A percentile compares a stretch with the other conserved stretches of the same genome.
These are phyloP conservation scores for Avicennia marina DNA, from an alignment of 257 asterid species.

Conservation along the genomic window DNA sequence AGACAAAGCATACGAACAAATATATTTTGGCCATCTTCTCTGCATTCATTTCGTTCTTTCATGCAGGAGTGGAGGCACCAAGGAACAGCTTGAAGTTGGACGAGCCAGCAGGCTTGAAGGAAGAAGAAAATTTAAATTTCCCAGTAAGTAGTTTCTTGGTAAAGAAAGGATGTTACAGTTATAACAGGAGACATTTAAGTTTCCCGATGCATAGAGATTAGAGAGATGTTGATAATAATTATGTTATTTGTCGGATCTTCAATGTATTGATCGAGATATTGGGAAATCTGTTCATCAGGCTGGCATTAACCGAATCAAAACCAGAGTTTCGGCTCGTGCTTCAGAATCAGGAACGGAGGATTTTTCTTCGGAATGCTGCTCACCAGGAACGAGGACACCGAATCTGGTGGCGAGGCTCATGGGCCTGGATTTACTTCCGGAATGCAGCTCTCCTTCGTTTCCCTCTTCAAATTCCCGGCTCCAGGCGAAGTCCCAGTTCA, in stretches of 20 bases:
- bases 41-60: too few species aligned
- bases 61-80: slow-evolving; percentile 75
- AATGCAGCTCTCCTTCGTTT: background rate
- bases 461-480: slow-evolving; percentile 8
- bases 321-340: background rate
- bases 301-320: slow-evolving; percentile 65
- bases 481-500: slow-evolving; percentile 19
- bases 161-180: too few species aligned
- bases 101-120: slow-evolving; percentile 21
- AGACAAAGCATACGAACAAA: too few species aligned
- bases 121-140: slow-evolving; percentile 40
- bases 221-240: too few species aligned
- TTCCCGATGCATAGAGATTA: too few species aligned
- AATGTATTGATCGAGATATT: too few species aligned
- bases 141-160: slow-evolving; percentile 37
- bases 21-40: too few species aligned
- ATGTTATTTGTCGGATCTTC: too few species aligned
- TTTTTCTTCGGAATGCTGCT: slow-evolving; percentile 26
- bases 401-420: slow-evolving; percentile 81
- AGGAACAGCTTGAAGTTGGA: slow-evolving; percentile 85
- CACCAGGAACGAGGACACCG: slow-evolving; percentile 62
- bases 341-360: slow-evolving; percentile 24
- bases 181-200: too few species aligned
- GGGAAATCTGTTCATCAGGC: slow-evolving; percentile 30
- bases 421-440: slow-evolving; percentile 91